These are phyloP conservation scores for Paraphoma sp. DNA, from an alignment of 2,329 filamentous ascomycete genomes.

Conservation along the genomic window DNA sequence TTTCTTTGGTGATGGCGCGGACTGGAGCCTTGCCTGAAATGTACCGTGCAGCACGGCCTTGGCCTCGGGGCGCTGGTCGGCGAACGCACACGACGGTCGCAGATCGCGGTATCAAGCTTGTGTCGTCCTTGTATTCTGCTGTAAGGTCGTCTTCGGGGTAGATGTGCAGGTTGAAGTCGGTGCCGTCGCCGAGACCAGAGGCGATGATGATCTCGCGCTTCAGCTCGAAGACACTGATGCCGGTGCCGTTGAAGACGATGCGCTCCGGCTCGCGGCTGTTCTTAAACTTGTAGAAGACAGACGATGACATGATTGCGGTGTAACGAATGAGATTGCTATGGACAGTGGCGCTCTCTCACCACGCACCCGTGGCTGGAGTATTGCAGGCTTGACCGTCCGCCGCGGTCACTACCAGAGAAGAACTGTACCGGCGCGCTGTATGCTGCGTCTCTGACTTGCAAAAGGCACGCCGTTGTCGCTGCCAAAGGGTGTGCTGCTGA, in stretches of 20 bases:
- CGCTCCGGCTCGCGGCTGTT: constrained; percentile 94
- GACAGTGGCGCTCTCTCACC: neutral
- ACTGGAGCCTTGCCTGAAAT: constrained; percentile 95
- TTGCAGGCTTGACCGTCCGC: neutral
- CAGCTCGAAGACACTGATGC: constrained; percentile 97
- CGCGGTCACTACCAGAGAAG: neutral
- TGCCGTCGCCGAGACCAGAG: constrained; percentile 91
- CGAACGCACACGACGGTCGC: constrained; percentile 91
- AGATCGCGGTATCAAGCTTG: constrained; percentile 93
- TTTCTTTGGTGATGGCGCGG: constrained; percentile 76
- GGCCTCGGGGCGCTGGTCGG: constrained; percentile 83
- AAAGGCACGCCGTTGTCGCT: no score
- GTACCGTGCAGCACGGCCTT: constrained; percentile 91
- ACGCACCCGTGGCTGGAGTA: neutral
- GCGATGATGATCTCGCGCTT: constrained; percentile 98
- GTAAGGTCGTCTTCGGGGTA: constrained; percentile 84
- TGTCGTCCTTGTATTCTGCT: constrained; percentile 98
- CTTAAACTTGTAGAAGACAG: constrained; percentile 99
- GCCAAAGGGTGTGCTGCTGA: no score
- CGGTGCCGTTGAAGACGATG: constrained; percentile 96
- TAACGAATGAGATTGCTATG: constrained; percentile 4
- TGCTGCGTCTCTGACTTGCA: no score
- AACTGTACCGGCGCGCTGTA: neutral
- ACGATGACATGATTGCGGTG: constrained; percentile 76
- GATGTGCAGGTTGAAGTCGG: constrained; percentile 94